Evolutionary conservation across 129 eudicot genomes (phyloP).

Genomic region (Tanacetum coccineum): DNA sequence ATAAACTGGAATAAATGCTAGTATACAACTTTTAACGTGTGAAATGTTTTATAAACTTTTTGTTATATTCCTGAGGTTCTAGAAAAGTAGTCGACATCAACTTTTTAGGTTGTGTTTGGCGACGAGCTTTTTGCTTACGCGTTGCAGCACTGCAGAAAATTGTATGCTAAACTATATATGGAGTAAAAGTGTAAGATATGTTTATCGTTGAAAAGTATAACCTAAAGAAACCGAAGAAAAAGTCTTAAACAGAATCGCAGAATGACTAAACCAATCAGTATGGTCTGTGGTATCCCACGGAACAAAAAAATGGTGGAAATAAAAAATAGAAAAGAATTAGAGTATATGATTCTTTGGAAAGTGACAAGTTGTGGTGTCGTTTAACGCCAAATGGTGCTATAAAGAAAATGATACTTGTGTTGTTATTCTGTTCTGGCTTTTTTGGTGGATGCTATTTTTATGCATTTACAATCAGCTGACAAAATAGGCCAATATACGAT

Average conservation of each 20-base stretch:
- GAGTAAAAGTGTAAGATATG: slow-evolving; percentile 11
- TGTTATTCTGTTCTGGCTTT: slow-evolving; percentile 23
- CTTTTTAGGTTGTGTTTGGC: too few relatives aligned
- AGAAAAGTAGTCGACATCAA: too few relatives aligned
- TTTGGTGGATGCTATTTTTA: slow-evolving; percentile 15
- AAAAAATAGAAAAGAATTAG: slow-evolving; percentile 11
- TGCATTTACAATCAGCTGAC: background rate
- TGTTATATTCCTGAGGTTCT: too few relatives aligned
- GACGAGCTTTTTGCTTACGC: background rate
- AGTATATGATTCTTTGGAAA: slow-evolving; percentile 32
- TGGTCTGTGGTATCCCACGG: slow-evolving; percentile 30
- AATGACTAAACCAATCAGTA: slow-evolving; percentile 20
- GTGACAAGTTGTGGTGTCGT: slow-evolving; percentile 13
- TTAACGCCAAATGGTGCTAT: background rate
- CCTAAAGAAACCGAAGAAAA: slow-evolving; percentile 8
- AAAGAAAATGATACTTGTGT: slow-evolving; percentile 16
- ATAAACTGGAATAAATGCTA: too few relatives aligned
- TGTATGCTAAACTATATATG: background rate
- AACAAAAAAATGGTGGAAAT: slow-evolving; percentile 24
- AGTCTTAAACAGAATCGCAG: slow-evolving; percentile 11
- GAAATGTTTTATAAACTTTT: too few relatives aligned
- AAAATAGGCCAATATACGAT: slow-evolving; percentile 49
- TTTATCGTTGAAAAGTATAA: slow-evolving; percentile 12
- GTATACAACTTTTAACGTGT: too few relatives aligned
- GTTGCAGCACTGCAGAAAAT: too few relatives aligned